Conservation (phyloP, 805 yeast species). For the Ogataea chonburiensis region DNA sequence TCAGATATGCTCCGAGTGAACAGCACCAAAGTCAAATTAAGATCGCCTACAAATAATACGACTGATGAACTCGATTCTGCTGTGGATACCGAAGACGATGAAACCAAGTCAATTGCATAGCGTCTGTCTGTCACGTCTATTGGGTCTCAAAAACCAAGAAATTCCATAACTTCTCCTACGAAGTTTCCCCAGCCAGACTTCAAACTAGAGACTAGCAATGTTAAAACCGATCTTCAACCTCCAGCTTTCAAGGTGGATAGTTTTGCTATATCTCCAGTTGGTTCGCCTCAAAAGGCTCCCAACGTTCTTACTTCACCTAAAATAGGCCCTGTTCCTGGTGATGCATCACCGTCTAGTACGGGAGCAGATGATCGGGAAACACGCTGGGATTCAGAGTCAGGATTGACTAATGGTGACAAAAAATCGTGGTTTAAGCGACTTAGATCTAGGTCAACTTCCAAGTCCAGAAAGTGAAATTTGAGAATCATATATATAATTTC, state of each 20-base stretch:
- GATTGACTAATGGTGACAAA: constrained; percentile 19
- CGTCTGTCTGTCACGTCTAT: constrained; percentile 9
- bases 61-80: constrained; percentile 30
- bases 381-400: constrained; percentile 29
- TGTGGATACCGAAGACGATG: constrained; percentile 26
- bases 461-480: constrained; percentile 16
- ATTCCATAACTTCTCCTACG: constrained; percentile 9
- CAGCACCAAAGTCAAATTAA: constrained; percentile 12
- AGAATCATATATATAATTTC: not conserved
- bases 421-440: constrained; percentile 46
- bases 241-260: constrained; percentile 17
- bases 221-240: constrained; percentile 8
- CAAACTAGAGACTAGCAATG: too few species aligned
- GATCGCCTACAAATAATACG: constrained; percentile 10
- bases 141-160: constrained; percentile 5
- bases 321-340: constrained; percentile 13
- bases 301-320: constrained; percentile 20
- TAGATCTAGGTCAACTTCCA: constrained; percentile 33
- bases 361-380: constrained; percentile 31
- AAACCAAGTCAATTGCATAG: constrained; percentile 11
- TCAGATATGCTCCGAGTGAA: constrained; percentile 38
- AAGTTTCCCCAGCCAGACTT: too few species aligned
- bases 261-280: constrained; percentile 4
- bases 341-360: constrained; percentile 11
- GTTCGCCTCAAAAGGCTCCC: constrained; percentile 17